phyloP scores from a whole-genome alignment of 306 rosid species.

The Inga leiocalycina region DNA sequence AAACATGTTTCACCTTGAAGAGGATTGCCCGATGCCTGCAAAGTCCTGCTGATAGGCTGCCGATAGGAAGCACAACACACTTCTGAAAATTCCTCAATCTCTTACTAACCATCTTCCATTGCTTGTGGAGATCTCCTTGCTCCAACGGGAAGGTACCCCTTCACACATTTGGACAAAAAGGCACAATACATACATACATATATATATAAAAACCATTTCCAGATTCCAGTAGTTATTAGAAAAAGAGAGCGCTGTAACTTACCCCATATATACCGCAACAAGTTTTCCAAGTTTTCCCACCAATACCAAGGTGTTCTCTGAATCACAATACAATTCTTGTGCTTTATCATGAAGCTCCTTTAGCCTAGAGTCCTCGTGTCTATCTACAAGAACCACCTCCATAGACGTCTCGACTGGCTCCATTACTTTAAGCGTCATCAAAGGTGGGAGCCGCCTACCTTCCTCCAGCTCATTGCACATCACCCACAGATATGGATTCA shows the following conservation, averaged over 20 bases:
- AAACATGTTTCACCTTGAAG: constrained; percentile 70
- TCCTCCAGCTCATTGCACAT: constrained; percentile 85
- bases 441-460: constrained; percentile 62
- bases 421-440: constrained; percentile 71
- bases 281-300: constrained; percentile 93
- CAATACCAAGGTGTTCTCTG: constrained; percentile 66
- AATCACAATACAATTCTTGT: constrained; percentile 70
- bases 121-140: constrained; percentile 81
- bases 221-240: not conserved
- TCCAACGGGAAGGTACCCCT: constrained; percentile 87
- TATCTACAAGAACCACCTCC: constrained; percentile 90
- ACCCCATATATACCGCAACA: constrained; percentile 95
- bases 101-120: constrained; percentile 83
- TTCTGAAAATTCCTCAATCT: constrained; percentile 74
- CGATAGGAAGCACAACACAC: constrained; percentile 90
- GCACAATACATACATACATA: not conserved
- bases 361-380: constrained; percentile 68
- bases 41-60: constrained; percentile 81
- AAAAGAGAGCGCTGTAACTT: constrained; percentile 22
- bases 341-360: constrained; percentile 91
- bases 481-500: constrained; percentile 96
- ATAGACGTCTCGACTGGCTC: constrained; percentile 69
- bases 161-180: constrained; percentile 19
- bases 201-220: not conserved
- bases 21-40: constrained; percentile 99